Evolutionary conservation across 148 eudicot species (phyloP).

Genomic region (Limonium bicolor): DNA sequence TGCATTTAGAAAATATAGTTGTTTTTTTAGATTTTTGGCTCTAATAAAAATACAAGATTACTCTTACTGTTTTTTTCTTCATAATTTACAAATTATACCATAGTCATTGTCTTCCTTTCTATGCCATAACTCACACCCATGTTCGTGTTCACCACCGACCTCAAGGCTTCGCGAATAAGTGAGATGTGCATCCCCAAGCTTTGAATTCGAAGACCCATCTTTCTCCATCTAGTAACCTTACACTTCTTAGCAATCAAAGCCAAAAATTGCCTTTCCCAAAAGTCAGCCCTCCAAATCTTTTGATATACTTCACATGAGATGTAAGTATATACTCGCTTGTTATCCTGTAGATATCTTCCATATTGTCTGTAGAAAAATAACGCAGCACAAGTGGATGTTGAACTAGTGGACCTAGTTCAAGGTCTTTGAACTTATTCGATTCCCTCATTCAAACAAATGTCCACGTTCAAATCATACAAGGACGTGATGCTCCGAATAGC

Average conservation of each 20-base stretch:
- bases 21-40: too few relatives aligned
- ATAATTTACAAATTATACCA: too few relatives aligned
- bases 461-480: slow-evolving; percentile 57
- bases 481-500: slow-evolving; percentile 54
- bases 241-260: slow-evolving; percentile 46
- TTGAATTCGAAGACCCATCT: slow-evolving; percentile 65
- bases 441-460: slow-evolving; percentile 68
- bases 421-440: slow-evolving; percentile 55
- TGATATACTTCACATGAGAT: slow-evolving; percentile 26
- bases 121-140: too few relatives aligned
- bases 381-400: slow-evolving; percentile 62
- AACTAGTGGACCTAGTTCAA: slow-evolving; percentile 74
- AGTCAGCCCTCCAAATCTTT: slow-evolving; percentile 15
- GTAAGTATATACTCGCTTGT: slow-evolving; percentile 44
- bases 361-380: slow-evolving; percentile 53
- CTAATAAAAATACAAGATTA: too few relatives aligned
- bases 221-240: slow-evolving; percentile 31
- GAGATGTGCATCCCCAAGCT: slow-evolving; percentile 55
- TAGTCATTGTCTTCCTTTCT: too few relatives aligned
- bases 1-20: too few relatives aligned
- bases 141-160: too few relatives aligned
- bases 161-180: slow-evolving; percentile 30
- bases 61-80: too few relatives aligned
- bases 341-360: slow-evolving; percentile 38
- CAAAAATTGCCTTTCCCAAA: slow-evolving; percentile 35